Evolutionary conservation across 2,329 filamentous ascomycete species (phyloP).

Genomic region (Fusarium udum): DNA sequence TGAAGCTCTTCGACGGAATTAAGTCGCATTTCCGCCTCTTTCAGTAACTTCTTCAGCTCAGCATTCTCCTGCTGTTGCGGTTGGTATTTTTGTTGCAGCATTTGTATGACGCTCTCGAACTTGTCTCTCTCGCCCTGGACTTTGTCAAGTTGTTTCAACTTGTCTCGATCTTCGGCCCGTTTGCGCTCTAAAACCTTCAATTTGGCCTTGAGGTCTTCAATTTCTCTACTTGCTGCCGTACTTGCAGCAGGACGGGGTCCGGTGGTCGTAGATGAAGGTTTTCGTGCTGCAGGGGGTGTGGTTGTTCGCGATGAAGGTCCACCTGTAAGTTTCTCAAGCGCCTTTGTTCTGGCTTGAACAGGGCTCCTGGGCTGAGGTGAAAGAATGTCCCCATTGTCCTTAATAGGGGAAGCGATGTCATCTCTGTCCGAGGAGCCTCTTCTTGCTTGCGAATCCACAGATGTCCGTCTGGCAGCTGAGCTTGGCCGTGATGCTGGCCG

Average conservation of each 20-base stretch:
- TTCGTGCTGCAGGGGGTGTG: constrained; percentile 47
- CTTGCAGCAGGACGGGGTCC: constrained; percentile 52
- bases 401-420: constrained; percentile 55
- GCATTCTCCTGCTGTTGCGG: constrained; percentile 82
- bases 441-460: constrained; percentile 58
- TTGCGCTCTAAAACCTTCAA: constrained; percentile 89
- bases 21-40: constrained; percentile 76
- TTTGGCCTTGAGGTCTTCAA: constrained; percentile 90
- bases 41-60: constrained; percentile 79
- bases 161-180: constrained; percentile 83
- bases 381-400: constrained; percentile 61
- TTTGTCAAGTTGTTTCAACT: constrained; percentile 80
- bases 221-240: constrained; percentile 69
- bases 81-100: constrained; percentile 88
- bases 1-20: constrained; percentile 76
- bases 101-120: constrained; percentile 87
- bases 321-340: constrained; percentile 62
- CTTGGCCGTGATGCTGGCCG: constrained; percentile 51
- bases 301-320: constrained; percentile 45
- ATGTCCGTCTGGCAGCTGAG: constrained; percentile 54
- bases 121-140: constrained; percentile 80
- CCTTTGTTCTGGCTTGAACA: constrained; percentile 59
- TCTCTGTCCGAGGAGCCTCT: constrained; percentile 52
- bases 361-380: constrained; percentile 63
- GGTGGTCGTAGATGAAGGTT: constrained; percentile 42